Evolutionary conservation across 805 yeast species (phyloP).

Genomic region (Pichia thaimueangensis): DNA sequence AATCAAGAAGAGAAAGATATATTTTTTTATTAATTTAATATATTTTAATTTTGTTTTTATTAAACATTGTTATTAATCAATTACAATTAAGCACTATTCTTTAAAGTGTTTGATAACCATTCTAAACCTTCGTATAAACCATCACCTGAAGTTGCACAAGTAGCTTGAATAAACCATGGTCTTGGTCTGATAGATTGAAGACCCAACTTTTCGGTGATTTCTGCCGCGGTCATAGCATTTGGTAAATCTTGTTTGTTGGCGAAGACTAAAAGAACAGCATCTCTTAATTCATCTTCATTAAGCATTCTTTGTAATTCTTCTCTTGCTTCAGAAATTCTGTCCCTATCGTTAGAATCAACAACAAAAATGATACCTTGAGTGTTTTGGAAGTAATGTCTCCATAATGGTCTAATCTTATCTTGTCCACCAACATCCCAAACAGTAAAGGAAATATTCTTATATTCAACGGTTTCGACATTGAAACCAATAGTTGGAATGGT

Average conservation of each 20-base stretch:
- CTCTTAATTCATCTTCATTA: conserved; percentile 96
- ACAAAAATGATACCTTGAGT: conserved; percentile 98
- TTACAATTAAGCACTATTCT: conserved; percentile 43
- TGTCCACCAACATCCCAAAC: conserved; percentile 99
- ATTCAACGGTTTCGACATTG: conserved; percentile 96
- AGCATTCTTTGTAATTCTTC: conserved; percentile 98
- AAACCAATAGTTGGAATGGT: conserved; percentile 96
- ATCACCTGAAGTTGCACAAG: conserved; percentile 99
- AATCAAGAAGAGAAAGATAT: no score
- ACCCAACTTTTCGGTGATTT: conserved; percentile 94
- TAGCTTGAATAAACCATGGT: conserved; percentile 98
- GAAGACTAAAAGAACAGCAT: conserved; percentile 88
- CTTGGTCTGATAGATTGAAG: conserved; percentile 96
- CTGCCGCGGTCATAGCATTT: conserved; percentile 98
- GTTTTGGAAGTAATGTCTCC: conserved; percentile 99
- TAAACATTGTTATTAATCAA: no score
- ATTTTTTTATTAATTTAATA: neutral
- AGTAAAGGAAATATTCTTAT: conserved; percentile 92
- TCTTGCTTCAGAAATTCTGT: conserved; percentile 95
- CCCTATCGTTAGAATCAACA: conserved; percentile 96
- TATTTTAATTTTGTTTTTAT: neutral
- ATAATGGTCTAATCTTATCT: conserved; percentile 95
- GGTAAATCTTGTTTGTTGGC: conserved; percentile 99
- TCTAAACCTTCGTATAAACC: conserved; percentile 97
- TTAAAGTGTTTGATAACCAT: conserved; percentile 90